Base-by-base conservation (phyloP, 352 stramenopile genomes). In the Aphanomyces cochlioides region DNA sequence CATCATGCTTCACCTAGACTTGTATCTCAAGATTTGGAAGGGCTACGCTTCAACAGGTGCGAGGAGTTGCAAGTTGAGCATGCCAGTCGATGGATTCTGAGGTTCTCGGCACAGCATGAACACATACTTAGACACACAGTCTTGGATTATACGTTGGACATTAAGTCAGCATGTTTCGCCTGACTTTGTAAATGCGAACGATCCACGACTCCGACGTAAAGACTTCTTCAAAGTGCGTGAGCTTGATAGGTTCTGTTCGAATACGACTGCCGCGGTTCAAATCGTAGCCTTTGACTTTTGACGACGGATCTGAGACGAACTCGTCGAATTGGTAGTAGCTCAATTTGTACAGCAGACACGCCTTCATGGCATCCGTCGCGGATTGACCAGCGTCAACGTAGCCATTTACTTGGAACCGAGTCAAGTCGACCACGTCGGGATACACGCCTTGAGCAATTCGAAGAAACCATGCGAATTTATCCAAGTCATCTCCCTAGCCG, bases 131-230 rank as follows among this genome's bases (percentile, higher is more conserved):
- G 28, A 28, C 28, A 28, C 28, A 28, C 28, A 28, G 28, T 28
- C 28, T 28, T 28, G 28, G 28, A 28, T 28, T 28, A 28, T 2
- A 28, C 28, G 28, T 28, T 28, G 28, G 28, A 28, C 28, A 28
- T 28, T 28, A 28, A 28, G 28, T 28, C 28, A 28, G 28, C 28
- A 28, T 28, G 28, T 28, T 28, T 28, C 54, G 54, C 28, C 54
- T 78, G 19, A 89, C 77, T 58, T 79, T 75, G 75, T 79, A 98
- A 77, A 98, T 98, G 48, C 94, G 87, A 47, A 98, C 89, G 56
- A 97, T 96, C 92, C 93, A 98, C 56, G 88, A 83, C 43, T 97
- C 84, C 13, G 85, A 96, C 10, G 90, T 98, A 72, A 96, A 98
- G 0, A 88, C 90, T 73, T 97, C 84, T 72, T 97, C 90, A 48